phyloP scores from a whole-genome alignment of 495 filamentous ascomycete species.

The Penicillium ochrochloron region DNA sequence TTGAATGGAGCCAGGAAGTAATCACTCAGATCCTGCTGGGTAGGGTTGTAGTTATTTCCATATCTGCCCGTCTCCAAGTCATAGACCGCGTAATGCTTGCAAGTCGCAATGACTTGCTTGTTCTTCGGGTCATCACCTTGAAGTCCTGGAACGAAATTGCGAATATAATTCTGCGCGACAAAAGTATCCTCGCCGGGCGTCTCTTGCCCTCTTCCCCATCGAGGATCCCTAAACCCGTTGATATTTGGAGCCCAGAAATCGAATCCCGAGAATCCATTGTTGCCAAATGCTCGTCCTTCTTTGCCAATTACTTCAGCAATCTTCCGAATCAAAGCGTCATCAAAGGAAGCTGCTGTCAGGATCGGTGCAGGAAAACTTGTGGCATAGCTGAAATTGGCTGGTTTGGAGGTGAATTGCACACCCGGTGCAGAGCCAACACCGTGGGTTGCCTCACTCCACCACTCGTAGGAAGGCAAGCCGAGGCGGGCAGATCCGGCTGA shows the following conservation, averaged over 20 bases:
- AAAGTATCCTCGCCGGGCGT: constrained; percentile 63
- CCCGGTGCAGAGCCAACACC: constrained; percentile 14
- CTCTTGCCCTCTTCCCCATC: constrained; percentile 61
- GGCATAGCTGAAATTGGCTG: constrained; percentile 15
- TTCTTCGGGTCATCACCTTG: constrained; percentile 48
- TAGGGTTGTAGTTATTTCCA: constrained; percentile 53
- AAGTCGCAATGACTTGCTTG: constrained; percentile 59
- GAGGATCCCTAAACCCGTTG: constrained; percentile 53
- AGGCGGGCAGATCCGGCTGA: constrained; percentile 17
- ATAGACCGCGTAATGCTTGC: constrained; percentile 64
- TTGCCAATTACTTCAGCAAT: constrained; percentile 14
- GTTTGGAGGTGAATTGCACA: constrained; percentile 13
- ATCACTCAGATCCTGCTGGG: constrained; percentile 53
- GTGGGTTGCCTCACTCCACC: constrained; percentile 19
- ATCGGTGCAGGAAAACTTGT: constrained; percentile 16
- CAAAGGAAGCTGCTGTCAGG: constrained; percentile 17
- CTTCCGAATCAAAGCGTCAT: constrained; percentile 11
- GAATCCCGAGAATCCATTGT: constrained; percentile 14
- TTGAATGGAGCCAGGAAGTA: constrained; percentile 58
- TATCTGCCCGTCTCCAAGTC: constrained; percentile 60
- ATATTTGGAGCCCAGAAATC: constrained; percentile 19
- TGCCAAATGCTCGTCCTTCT: constrained; percentile 15
- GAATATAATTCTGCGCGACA: constrained; percentile 55
- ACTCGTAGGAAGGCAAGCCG: constrained; percentile 14
- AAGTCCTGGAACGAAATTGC: constrained; percentile 55